phyloP scores from a whole-genome alignment of 495 filamentous ascomycete genomes.

The Daldinia vernicosa region DNA sequence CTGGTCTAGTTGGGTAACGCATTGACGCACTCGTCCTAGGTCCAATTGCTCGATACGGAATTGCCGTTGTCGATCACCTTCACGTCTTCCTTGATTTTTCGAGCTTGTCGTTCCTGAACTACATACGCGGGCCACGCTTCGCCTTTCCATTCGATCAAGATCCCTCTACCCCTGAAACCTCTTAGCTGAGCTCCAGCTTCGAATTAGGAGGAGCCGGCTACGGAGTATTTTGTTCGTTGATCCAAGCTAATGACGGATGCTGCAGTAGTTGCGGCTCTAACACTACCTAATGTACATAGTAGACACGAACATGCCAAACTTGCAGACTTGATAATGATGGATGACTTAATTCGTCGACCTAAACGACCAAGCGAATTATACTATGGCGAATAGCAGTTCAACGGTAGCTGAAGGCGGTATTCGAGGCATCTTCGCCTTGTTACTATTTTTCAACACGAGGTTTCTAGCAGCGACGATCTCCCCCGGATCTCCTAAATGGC shows the following conservation, averaged over 20 bases:
- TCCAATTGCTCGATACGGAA: constrained; percentile 20
- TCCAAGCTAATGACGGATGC: constrained; percentile 5
- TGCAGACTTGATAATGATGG: constrained; percentile 4
- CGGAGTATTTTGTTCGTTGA: constrained; percentile 11
- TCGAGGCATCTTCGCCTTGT: constrained; percentile 14
- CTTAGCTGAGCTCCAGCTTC: constrained; percentile 3
- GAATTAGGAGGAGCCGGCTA: background rate
- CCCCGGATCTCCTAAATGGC: constrained; percentile 19
- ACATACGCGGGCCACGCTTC: constrained; percentile 25
- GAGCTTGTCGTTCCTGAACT: constrained; percentile 10
- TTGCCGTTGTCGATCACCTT: constrained; percentile 19
- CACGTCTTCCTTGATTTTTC: constrained; percentile 23
- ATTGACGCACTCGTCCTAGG: constrained; percentile 24
- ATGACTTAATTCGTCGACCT: background rate
- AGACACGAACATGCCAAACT: background rate
- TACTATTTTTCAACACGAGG: constrained; percentile 41
- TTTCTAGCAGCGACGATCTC: constrained; percentile 30
- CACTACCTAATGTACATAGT: no score
- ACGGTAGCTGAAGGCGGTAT: constrained; percentile 18
- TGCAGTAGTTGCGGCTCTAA: constrained; percentile 17
- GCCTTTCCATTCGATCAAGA: constrained; percentile 16
- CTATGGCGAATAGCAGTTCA: background rate
- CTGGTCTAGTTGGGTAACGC: constrained; percentile 21
- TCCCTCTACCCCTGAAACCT: constrained; percentile 26
- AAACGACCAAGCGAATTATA: no score